A percentile compares a stretch with the other conserved stretches of the same genome.
phyloP scores from a whole-genome alignment of 2,329 filamentous ascomycete genomes.

The Cercospora sp. region DNA sequence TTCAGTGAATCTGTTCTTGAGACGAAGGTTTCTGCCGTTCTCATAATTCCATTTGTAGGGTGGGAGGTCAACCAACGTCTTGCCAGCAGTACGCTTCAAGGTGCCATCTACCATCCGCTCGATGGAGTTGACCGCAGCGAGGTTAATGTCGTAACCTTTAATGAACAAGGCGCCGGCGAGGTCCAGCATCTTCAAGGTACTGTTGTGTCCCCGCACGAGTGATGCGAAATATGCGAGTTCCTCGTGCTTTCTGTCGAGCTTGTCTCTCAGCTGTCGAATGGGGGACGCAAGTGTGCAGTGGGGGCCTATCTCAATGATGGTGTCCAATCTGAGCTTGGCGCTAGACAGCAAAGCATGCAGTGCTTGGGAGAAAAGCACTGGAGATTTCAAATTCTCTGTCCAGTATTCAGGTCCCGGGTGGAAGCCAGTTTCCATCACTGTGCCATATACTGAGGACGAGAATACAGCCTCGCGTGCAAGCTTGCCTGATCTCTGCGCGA shows the following conservation, averaged over 20 bases:
- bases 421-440: background rate
- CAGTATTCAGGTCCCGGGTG: background rate
- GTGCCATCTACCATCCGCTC: background rate
- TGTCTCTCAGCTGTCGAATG: background rate
- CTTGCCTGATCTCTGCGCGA: background rate
- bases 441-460: background rate
- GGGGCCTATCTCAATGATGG: background rate
- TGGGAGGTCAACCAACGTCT: background rate
- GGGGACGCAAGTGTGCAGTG: background rate
- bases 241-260: background rate
- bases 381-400: conserved; percentile 2
- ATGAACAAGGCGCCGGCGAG: background rate
- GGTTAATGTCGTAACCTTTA: background rate
- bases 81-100: background rate
- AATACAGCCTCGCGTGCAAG: background rate
- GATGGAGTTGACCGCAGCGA: background rate
- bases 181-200: background rate
- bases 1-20: background rate
- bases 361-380: conserved; percentile 3
- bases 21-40: background rate
- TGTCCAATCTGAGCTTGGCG: background rate
- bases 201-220: background rate
- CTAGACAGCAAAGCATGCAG: background rate
- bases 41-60: background rate
- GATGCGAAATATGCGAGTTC: background rate